phyloP scores from a whole-genome alignment of 345 rosid species.

The Physaria fendleri region DNA sequence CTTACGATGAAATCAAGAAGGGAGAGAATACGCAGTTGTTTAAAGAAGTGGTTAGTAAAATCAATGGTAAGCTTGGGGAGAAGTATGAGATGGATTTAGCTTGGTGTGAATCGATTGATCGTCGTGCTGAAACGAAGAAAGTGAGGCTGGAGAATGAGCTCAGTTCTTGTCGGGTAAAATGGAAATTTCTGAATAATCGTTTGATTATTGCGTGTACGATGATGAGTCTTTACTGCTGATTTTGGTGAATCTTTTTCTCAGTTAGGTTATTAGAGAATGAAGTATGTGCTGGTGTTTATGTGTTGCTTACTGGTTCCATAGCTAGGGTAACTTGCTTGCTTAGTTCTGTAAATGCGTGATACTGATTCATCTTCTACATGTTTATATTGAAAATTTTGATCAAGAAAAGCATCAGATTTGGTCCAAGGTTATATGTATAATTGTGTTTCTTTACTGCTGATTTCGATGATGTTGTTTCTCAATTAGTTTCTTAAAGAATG shows the following conservation, averaged over 20 bases:
- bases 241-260: not conserved
- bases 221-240: not conserved
- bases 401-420: no score
- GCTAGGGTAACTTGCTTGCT: no score
- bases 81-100: constrained; percentile 47
- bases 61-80: constrained; percentile 63
- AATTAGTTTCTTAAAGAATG: no score
- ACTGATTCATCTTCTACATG: no score
- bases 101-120: constrained; percentile 80
- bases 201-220: no score
- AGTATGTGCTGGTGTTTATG: no score
- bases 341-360: no score
- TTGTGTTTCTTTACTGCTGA: no score
- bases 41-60: constrained; percentile 67
- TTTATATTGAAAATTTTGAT: no score
- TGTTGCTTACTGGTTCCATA: no score
- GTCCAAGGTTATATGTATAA: no score
- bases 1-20: constrained; percentile 86
- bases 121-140: constrained; percentile 79
- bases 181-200: constrained; percentile 2
- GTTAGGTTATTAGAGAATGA: not conserved
- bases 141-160: constrained; percentile 89
- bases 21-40: constrained; percentile 87
- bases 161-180: constrained; percentile 75
- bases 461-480: no score